Base-by-base conservation (phyloP, 345 rosid genomes). In the Fremontodendron californicum region DNA sequence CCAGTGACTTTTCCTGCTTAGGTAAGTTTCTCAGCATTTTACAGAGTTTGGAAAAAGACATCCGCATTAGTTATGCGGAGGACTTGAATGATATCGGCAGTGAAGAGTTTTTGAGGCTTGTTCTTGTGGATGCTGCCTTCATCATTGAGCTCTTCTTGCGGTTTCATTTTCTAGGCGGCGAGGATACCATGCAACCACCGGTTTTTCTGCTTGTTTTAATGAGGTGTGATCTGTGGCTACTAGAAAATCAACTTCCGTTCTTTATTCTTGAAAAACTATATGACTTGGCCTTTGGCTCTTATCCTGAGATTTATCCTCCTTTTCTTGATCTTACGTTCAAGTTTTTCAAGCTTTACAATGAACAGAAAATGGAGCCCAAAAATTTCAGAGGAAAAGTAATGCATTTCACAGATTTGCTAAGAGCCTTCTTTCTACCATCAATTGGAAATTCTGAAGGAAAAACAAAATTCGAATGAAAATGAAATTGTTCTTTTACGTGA, bases 161-260 rank as follows among this genome's bases (percentile, higher is more conserved):
- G n/a, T n/a, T n/a, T n/a, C n/a, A n/a, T n/a, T n/a, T n/a, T n/a
- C n/a, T n/a, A n/a, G n/a, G n/a, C n/a, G n/a, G n/a, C n/a, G n/a
- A n/a, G n/a, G n/a, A n/a, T n/a, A n/a, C n/a, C n/a, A n/a, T n/a
- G n/a, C n/a, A n/a, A n/a, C n/a, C n/a, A n/a, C n/a, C n/a, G n/a
- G n/a, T n/a, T n/a, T n/a, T n/a, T n/a, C 5, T 13, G 1, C 4
- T 15, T 0, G 5, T 48, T 4, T 2, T 13, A 0, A 18, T 49
- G 18, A 49, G 54, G 21, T 2, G 0, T 3, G 54, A 49, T 49
- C 54, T 49, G 18, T 16, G n/a, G 54, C 54, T 79, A 39, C 78
- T 79, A 5, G 82, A 79, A 58, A 79, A 74, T 57, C 84, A 81
- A 6, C 78, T 78, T 60, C 79, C 84, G 35, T 81, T 74, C 73